A percentile compares a stretch with the other conserved stretches of the same genome.
Conservation (phyloP, 164 flowering plant species). For the Echeveria elegans region DNA sequence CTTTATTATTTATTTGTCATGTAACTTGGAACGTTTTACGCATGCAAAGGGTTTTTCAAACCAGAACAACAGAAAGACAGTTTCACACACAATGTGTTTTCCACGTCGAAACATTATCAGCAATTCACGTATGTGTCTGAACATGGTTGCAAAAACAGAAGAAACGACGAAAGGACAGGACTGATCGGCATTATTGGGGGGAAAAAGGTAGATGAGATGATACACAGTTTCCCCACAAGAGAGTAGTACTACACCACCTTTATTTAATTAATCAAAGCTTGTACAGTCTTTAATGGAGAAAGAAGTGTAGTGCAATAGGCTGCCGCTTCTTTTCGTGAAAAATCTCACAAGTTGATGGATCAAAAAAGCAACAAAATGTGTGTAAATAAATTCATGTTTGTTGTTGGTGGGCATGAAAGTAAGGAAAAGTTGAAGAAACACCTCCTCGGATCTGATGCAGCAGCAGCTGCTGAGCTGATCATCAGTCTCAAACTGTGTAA, state of each 20-base stretch:
- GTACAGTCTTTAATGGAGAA: conserved; percentile 6
- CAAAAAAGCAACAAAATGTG: not conserved
- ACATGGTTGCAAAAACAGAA: not conserved
- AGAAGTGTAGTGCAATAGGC: not conserved
- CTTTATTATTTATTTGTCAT: too few species aligned
- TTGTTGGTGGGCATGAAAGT: conserved; percentile 9
- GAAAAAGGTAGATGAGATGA: not conserved
- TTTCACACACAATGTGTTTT: too few species aligned
- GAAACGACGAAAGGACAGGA: not conserved
- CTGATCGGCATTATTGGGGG: not conserved
- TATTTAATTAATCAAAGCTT: too few species aligned
- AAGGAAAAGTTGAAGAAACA: not conserved
- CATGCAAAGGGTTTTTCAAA: too few species aligned
- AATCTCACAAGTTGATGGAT: not conserved
- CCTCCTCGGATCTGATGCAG: conserved; percentile 9
- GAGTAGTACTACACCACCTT: not conserved
- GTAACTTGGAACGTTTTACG: too few species aligned
- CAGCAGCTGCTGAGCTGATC: not conserved
- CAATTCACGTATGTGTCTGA: not conserved
- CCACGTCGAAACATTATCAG: not conserved
- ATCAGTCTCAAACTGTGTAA: not conserved
- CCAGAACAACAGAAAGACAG: too few species aligned
- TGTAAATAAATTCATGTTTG: not conserved
- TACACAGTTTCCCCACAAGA: conserved; percentile 2
- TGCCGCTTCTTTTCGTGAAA: conserved; percentile 7